A percentile compares a stretch with the other conserved stretches of the same genome.
Evolutionary conservation across 768 basidiomycete species (phyloP).

Genomic region (Mycena pura): DNA sequence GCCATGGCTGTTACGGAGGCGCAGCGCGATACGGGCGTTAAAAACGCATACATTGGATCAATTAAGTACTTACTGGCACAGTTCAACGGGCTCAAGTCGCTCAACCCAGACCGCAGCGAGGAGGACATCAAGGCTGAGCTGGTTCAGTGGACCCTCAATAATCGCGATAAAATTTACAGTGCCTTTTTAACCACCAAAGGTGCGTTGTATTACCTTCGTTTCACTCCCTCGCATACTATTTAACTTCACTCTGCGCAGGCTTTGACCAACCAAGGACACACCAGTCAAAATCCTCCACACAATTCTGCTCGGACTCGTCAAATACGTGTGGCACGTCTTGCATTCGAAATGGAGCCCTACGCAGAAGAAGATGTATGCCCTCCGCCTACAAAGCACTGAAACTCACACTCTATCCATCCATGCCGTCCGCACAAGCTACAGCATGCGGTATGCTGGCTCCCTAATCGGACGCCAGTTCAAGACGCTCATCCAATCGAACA

Average conservation of each 20-base stretch:
- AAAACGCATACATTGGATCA: too few relatives aligned
- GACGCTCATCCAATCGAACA: slow-evolving; percentile 41
- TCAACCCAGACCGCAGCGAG: slow-evolving; percentile 1
- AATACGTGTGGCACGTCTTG: slow-evolving; percentile 48
- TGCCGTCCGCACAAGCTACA: slow-evolving; percentile 45
- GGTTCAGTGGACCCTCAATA: neutral
- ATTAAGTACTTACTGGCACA: slow-evolving; percentile 32
- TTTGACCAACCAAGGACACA: slow-evolving; percentile 40
- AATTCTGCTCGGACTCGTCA: slow-evolving; percentile 48
- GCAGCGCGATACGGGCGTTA: too few relatives aligned
- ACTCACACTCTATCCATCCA: too few relatives aligned
- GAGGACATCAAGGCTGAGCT: too few relatives aligned
- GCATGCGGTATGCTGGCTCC: slow-evolving; percentile 50
- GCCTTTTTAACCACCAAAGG: slow-evolving; percentile 34
- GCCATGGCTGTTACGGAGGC: too few relatives aligned
- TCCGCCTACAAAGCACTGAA: too few relatives aligned
- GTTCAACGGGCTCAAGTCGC: slow-evolving; percentile 32
- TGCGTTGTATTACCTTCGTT: slow-evolving; percentile 32
- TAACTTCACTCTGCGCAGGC: slow-evolving; percentile 31
- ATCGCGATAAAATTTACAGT: neutral
- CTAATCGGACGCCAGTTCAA: too few relatives aligned
- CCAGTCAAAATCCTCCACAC: too few relatives aligned
- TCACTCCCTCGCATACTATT: slow-evolving; percentile 34
- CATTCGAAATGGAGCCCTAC: too few relatives aligned
- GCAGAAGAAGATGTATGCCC: too few relatives aligned